Conservation (phyloP, 2,329 filamentous ascomycete genomes). For the Fusarium sp. region DNA sequence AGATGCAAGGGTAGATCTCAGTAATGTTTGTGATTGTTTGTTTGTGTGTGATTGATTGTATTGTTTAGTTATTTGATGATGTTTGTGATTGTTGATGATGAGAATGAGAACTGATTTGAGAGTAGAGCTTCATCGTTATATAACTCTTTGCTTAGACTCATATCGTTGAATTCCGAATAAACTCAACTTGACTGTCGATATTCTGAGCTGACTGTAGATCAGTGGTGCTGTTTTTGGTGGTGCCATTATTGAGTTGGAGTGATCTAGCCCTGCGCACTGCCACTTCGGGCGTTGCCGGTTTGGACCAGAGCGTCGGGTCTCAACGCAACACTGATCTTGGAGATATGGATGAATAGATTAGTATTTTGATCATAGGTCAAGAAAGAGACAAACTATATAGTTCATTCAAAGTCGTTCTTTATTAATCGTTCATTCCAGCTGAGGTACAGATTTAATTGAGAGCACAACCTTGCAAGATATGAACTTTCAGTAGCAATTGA, state of each 20-base stretch:
- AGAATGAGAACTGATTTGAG: background rate
- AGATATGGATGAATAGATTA: background rate
- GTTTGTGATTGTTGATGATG: conserved; percentile 18
- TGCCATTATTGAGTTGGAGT: conserved; percentile 24
- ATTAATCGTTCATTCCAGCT: too few relatives aligned
- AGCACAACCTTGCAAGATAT: too few relatives aligned
- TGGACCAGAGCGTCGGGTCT: background rate
- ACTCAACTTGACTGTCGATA: conserved; percentile 35
- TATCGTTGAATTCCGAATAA: conserved; percentile 18
- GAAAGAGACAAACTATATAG: too few relatives aligned
- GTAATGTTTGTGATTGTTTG: conserved; percentile 22
- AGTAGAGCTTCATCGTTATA: conserved; percentile 25
- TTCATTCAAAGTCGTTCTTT: background rate
- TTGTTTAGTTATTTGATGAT: background rate
- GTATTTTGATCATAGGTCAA: rapidly evolving
- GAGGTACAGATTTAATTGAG: too few relatives aligned
- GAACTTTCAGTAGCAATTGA: too few relatives aligned
- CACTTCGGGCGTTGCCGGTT: conserved; percentile 35
- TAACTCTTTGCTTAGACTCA: conserved; percentile 1
- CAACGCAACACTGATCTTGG: background rate
- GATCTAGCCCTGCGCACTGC: conserved; percentile 26
- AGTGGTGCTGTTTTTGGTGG: conserved; percentile 37
- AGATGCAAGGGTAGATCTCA: conserved; percentile 15
- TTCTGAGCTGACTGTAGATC: conserved; percentile 30
- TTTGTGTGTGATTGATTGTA: background rate